Conservation (phyloP, 805 yeast genomes). For the Pichia thaimueangensis region DNA sequence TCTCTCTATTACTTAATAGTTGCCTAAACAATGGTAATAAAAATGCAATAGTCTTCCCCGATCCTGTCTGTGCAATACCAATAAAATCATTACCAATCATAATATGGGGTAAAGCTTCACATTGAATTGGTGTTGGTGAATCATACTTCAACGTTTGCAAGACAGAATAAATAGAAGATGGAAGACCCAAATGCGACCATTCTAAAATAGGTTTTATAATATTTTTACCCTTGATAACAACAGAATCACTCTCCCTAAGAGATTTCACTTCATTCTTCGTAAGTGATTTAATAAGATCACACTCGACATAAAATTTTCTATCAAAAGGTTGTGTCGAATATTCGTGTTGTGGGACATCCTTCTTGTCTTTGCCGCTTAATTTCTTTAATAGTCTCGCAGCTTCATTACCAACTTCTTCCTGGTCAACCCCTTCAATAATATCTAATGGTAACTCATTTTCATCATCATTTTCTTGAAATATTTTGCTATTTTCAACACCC, state of each 20-base stretch:
- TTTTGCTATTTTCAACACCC: no score
- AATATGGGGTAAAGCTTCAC: constrained; percentile 84
- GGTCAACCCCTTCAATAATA: constrained; percentile 23
- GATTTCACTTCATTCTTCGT: constrained; percentile 50
- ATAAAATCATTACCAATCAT: constrained; percentile 88
- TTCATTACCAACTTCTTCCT: constrained; percentile 13
- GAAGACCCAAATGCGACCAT: constrained; percentile 81
- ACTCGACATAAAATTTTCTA: constrained; percentile 58
- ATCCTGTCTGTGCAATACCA: constrained; percentile 94
- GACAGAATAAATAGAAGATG: constrained; percentile 47
- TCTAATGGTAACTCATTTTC: constrained; percentile 23
- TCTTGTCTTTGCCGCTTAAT: constrained; percentile 40
- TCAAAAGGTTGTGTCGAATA: constrained; percentile 45
- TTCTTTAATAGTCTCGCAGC: constrained; percentile 29
- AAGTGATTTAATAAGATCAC: constrained; percentile 43
- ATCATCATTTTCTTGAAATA: not conserved
- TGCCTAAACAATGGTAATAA: constrained; percentile 81
- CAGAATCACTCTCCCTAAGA: constrained; percentile 55
- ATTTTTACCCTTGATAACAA: constrained; percentile 60
- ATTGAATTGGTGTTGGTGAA: constrained; percentile 80
- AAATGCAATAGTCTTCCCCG: constrained; percentile 91
- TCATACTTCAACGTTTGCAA: constrained; percentile 47
- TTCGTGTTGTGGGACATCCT: constrained; percentile 44
- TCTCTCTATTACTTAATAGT: constrained; percentile 53
- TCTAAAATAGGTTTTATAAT: constrained; percentile 49